Base-by-base conservation (phyloP, 495 filamentous ascomycete genomes). In the Aspergillus carlsbadensis region DNA sequence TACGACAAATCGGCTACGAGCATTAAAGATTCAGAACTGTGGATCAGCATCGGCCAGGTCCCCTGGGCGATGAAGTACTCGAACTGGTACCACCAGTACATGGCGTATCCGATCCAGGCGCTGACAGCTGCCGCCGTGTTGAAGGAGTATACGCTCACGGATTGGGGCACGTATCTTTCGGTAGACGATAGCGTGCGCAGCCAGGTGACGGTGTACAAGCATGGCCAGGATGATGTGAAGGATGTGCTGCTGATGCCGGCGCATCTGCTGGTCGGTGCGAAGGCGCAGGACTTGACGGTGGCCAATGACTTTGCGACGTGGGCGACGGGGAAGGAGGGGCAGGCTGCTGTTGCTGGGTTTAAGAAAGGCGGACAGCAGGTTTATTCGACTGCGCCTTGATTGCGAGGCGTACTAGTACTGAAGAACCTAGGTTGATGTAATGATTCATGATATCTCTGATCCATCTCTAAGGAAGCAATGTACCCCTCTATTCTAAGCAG, bases 1-100 rank as follows among this genome's bases (percentile, higher is more conserved):
- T 73, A 66, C 53, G 77, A 80, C 60, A 79, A 76, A 52, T 77
- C 73, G 5, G 76, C 76, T 0, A 75, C 71, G 5, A 78, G 76
- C 36, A 78, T 80, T 58, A 75, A 76, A 46, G 77, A 78, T n/a
- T 74, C 71, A 0, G 40, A 66, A 56, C 51, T 78, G 13, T 80
- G 75, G 73, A 63, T 73, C 35, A 54, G 52, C 1, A 78, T 78
- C 45, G 76, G 77, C 10, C 70, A 78, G 54, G 67, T 73, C 11
- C 76, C 74, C 14, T 77, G 73, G 73, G 71, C 73, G 3, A 72
- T 62, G 0, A 53, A 63, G 10, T 67, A 67, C 56, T 74, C 76
- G 1, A 70, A 62, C 14, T 80, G 74, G 76, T 79, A 78, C 51
- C 74, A 80, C 56, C 69, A 71, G 57, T 77, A 68, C 53, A 68